Percentiles rank a stretch among this genome's conserved stretches.
Conservation (phyloP, 2,329 filamentous ascomycete species). For the Corynespora cassiicola region DNA sequence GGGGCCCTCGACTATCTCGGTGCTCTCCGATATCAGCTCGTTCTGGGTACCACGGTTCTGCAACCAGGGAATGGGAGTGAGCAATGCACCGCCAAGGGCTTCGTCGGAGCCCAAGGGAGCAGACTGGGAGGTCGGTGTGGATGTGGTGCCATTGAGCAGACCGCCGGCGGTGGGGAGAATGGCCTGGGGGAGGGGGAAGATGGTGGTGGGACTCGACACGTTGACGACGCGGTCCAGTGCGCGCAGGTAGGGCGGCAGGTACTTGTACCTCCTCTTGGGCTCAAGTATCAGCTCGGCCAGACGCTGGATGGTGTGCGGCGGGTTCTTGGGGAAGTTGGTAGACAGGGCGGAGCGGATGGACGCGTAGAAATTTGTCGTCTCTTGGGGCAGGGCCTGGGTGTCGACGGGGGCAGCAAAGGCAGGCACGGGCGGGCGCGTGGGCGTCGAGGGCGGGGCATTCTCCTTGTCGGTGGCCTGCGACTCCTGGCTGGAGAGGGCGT, state of each 20-base stretch:
- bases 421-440: slow-evolving; percentile 48
- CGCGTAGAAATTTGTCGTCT: slow-evolving; percentile 38
- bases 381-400: slow-evolving; percentile 32
- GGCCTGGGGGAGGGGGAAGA: slow-evolving; percentile 81
- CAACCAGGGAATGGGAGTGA: slow-evolving; percentile 96
- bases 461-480: slow-evolving; percentile 73
- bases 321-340: slow-evolving; percentile 72
- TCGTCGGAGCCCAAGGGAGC: slow-evolving; percentile 78
- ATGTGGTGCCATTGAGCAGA: slow-evolving; percentile 68
- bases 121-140: slow-evolving; percentile 44
- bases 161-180: slow-evolving; percentile 56
- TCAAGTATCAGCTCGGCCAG: slow-evolving; percentile 83
- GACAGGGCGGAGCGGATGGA: slow-evolving; percentile 60
- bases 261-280: slow-evolving; percentile 80
- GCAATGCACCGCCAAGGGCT: slow-evolving; percentile 83
- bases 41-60: slow-evolving; percentile 56
- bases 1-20: slow-evolving; percentile 80
- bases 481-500: slow-evolving; percentile 38
- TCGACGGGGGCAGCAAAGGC: slow-evolving; percentile 51
- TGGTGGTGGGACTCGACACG: slow-evolving; percentile 80
- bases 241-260: slow-evolving; percentile 83
- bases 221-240: slow-evolving; percentile 90
- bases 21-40: slow-evolving; percentile 74
- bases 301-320: slow-evolving; percentile 92
- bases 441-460: slow-evolving; percentile 61